A percentile compares a stretch with the other conserved stretches of the same genome.
phyloP scores from a whole-genome alignment of 345 rosid species.

The Durio zibethinus region DNA sequence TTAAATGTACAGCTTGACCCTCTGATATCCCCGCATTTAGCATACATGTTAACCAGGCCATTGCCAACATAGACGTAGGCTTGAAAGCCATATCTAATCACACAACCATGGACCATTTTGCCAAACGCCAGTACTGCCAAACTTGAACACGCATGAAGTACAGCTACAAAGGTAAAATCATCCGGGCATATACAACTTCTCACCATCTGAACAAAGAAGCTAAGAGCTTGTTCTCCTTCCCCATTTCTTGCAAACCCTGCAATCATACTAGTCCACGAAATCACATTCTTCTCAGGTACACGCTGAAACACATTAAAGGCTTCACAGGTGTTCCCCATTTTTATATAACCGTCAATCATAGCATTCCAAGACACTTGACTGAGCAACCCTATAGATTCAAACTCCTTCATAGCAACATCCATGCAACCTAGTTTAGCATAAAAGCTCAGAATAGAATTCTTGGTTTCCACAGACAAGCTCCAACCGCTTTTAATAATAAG shows the following conservation, averaged over 20 bases:
- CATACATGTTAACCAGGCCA: conserved; percentile 72
- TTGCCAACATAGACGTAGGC: conserved; percentile 60
- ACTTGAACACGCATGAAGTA: conserved; percentile 68
- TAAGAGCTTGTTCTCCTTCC: conserved; percentile 54
- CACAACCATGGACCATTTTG: conserved; percentile 62
- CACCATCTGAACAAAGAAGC: conserved; percentile 49
- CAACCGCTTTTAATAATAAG: conserved; percentile 65
- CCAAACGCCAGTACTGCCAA: conserved; percentile 58
- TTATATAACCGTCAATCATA: conserved; percentile 65
- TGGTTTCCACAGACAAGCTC: conserved; percentile 56
- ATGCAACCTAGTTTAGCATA: conserved; percentile 52
- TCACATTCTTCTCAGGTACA: conserved; percentile 53
- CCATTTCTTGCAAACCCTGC: conserved; percentile 61
- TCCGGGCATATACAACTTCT: conserved; percentile 36
- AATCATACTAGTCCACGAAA: conserved; percentile 78
- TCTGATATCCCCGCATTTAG: conserved; percentile 61
- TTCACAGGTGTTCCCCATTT: conserved; percentile 44
- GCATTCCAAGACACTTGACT: conserved; percentile 73
- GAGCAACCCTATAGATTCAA: conserved; percentile 40
- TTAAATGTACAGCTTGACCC: conserved; percentile 48
- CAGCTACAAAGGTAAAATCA: conserved; percentile 58
- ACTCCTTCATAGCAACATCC: conserved; percentile 48
- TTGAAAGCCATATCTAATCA: conserved; percentile 51
- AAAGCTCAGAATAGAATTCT: conserved; percentile 64
- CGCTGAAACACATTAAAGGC: conserved; percentile 45